Conservation (phyloP, 768 basidiomycete species). For the Boletus sp. region DNA sequence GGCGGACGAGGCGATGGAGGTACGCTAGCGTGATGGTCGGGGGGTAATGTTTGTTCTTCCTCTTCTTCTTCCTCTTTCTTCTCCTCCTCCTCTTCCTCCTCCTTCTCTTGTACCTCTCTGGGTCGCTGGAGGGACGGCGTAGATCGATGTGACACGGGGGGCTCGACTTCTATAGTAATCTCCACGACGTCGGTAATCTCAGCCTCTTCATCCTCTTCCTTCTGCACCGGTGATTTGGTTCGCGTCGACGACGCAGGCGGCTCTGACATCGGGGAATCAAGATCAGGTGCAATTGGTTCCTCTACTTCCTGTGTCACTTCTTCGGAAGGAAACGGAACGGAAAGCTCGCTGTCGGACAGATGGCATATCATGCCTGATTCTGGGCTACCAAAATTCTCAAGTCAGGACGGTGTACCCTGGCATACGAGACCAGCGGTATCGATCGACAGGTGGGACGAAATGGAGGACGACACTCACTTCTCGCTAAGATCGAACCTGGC, state of each 20-base stretch:
- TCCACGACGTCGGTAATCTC: constrained; percentile 20
- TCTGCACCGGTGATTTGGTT: constrained; percentile 21
- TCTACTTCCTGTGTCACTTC: constrained; percentile 2
- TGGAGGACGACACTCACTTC: constrained; percentile 38
- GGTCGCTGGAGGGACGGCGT: constrained; percentile 17
- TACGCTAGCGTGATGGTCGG: not conserved
- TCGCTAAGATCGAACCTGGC: constrained; percentile 54
- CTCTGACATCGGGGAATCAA: constrained; percentile 35
- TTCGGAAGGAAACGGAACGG: constrained; percentile 16
- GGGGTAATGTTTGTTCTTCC: constrained; percentile 4
- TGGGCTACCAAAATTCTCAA: constrained; percentile 29
- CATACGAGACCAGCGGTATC: not conserved
- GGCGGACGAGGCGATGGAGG: constrained; percentile 16
- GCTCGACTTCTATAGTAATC: constrained; percentile 9
- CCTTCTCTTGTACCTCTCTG: constrained; percentile 4
- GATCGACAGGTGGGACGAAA: not conserved
- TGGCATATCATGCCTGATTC: constrained; percentile 42
- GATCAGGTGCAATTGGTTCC: constrained; percentile 17
- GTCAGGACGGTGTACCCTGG: constrained; percentile 7
- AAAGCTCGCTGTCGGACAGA: constrained; percentile 35
- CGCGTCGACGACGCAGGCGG: constrained; percentile 30
- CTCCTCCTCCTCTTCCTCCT: constrained; percentile 18
- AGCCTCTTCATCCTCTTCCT: constrained; percentile 26
- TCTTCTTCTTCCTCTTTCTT: constrained; percentile 14
- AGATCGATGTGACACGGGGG: constrained; percentile 12